Percentiles rank a stretch among this genome's conserved stretches.
These are phyloP conservation scores for Paramyrothecium sp. DNA, from an alignment of 2,329 filamentous ascomycete genomes.

Conservation along the genomic window DNA sequence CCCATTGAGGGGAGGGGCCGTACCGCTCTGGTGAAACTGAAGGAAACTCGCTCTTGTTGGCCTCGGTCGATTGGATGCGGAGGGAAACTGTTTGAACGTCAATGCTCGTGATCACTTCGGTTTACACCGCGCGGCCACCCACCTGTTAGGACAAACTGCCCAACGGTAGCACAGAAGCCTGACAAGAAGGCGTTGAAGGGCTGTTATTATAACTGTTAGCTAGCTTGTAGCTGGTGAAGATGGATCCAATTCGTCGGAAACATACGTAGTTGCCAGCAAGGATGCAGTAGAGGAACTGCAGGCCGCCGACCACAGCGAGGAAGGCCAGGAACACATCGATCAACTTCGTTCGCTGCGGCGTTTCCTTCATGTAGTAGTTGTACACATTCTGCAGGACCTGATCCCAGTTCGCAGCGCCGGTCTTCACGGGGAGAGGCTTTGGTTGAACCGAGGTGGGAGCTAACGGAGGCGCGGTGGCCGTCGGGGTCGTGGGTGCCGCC, in stretches of 20 bases:
- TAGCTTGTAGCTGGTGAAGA: neutral
- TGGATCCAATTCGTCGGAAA: slow-evolving; percentile 16
- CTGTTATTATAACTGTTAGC: slow-evolving; percentile 43
- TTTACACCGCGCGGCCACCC: slow-evolving; percentile 30
- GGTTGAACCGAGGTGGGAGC: slow-evolving; percentile 10
- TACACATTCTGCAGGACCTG: slow-evolving; percentile 70
- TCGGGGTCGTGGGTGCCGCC: slow-evolving; percentile 27
- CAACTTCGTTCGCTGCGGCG: slow-evolving; percentile 87
- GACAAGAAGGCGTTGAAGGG: slow-evolving; percentile 98
- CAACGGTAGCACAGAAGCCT: slow-evolving; percentile 90
- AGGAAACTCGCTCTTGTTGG: slow-evolving; percentile 77
- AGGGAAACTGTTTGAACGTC: slow-evolving; percentile 56
- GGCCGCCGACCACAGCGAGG: slow-evolving; percentile 76
- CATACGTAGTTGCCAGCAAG: slow-evolving; percentile 91
- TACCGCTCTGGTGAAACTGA: slow-evolving; percentile 79
- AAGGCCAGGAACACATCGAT: slow-evolving; percentile 91
- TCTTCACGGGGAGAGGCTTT: slow-evolving; percentile 12
- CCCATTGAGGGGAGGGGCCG: slow-evolving; percentile 9
- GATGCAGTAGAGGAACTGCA: slow-evolving; percentile 93
- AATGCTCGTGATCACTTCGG: neutral
- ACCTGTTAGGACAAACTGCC: slow-evolving; percentile 95
- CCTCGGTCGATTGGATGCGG: slow-evolving; percentile 85
- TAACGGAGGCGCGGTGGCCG: slow-evolving; percentile 21
- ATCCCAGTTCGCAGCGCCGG: slow-evolving; percentile 38
- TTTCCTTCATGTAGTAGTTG: slow-evolving; percentile 75